Percentiles rank a stretch among this genome's conserved stretches.
These are phyloP conservation scores for Dictyostelium capitatum DNA, from an alignment of 78 protist genomes.

Conservation along the genomic window DNA sequence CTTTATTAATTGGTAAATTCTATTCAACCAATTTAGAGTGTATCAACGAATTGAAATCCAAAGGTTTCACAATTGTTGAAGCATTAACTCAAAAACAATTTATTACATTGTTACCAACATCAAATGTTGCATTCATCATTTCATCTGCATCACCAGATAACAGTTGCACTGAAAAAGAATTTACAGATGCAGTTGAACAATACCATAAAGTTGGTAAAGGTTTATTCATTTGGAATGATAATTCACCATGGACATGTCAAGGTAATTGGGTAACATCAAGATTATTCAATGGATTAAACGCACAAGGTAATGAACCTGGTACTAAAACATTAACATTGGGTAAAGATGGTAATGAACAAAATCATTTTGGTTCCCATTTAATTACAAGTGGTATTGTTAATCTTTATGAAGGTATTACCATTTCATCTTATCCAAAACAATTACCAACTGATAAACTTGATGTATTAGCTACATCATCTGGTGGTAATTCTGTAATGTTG, in stretches of 20 bases:
- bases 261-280: neutral
- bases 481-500: neutral
- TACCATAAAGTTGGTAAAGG: constrained; percentile 62
- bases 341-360: neutral
- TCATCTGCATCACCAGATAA: neutral
- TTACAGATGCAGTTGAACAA: neutral
- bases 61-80: constrained; percentile 26
- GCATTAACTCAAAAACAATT: constrained; percentile 14
- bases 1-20: constrained; percentile 25
- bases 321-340: neutral
- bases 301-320: neutral
- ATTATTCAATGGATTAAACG: neutral
- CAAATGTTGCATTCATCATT: constrained; percentile 38
- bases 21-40: neutral
- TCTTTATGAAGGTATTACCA: constrained; percentile 17
- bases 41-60: constrained; percentile 5
- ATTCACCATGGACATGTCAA: neutral
- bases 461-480: constrained; percentile 5
- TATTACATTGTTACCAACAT: neutral
- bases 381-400: constrained; percentile 53
- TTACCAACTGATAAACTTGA: neutral
- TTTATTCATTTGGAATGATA: constrained; percentile 24
- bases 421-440: neutral
- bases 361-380: constrained; percentile 23
- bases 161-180: neutral